phyloP scores from a whole-genome alignment of 2,329 filamentous ascomycete genomes.

The Nemania sp. region DNA sequence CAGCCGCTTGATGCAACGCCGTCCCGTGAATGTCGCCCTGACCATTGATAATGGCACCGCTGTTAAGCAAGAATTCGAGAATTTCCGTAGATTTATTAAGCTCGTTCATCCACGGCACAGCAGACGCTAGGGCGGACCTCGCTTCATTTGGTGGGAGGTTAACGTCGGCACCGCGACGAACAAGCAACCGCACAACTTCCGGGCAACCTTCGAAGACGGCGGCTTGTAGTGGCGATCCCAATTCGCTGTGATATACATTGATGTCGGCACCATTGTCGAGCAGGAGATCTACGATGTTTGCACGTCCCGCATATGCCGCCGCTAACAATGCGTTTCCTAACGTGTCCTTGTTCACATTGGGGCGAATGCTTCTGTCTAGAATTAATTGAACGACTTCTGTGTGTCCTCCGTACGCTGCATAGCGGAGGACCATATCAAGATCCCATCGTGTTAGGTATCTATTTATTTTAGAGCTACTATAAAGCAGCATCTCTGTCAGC shows the following conservation, averaged over 20 bases:
- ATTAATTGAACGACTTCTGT: background rate
- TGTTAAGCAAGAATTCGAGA: slow-evolving; percentile 1
- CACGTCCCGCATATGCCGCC: background rate
- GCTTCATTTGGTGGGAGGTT: background rate
- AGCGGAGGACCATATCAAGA: background rate
- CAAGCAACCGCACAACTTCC: slow-evolving; percentile 1
- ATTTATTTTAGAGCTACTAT: background rate
- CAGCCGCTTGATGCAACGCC: background rate
- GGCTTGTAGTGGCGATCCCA: background rate
- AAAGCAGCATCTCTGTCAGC: slow-evolving; percentile 12
- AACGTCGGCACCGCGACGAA: background rate
- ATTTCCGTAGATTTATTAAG: background rate
- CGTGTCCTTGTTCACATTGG: background rate
- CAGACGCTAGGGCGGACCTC: background rate
- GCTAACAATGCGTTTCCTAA: background rate
- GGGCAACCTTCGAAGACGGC: background rate
- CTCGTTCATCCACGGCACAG: background rate
- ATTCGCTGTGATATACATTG: background rate
- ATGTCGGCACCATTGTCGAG: slow-evolving; percentile 5
- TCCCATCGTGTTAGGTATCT: background rate
- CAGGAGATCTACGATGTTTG: background rate
- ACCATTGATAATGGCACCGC: slow-evolving; percentile 8
- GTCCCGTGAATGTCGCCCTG: background rate
- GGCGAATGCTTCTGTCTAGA: background rate
- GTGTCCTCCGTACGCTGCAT: background rate